A percentile compares a stretch with the other conserved stretches of the same genome.
phyloP scores from a whole-genome alignment of 1,139 yeast species.

The Pneumocystis oryctolagi region DNA sequence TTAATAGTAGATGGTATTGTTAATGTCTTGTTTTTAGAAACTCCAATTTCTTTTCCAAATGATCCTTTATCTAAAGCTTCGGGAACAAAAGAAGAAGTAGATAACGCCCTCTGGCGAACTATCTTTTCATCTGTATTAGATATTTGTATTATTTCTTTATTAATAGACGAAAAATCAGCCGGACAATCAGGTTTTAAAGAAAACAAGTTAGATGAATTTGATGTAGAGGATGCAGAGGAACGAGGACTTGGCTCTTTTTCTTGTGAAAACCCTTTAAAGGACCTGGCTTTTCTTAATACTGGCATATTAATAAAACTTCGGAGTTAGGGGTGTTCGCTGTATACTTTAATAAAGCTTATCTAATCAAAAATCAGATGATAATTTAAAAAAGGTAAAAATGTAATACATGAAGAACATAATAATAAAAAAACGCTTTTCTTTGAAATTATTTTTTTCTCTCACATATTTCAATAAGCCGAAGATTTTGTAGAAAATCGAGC shows the following conservation, averaged over 20 bases:
- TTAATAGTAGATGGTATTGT: background rate
- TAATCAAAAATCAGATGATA: background rate
- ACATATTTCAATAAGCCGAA: background rate
- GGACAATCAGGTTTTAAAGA: background rate
- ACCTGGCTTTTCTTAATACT: background rate
- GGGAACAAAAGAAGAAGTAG: background rate
- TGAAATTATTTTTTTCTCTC: background rate
- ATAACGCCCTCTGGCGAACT: background rate
- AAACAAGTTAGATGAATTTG: background rate
- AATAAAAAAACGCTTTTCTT: background rate
- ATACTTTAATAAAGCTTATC: background rate
- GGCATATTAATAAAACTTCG: background rate
- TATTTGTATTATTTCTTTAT: background rate
- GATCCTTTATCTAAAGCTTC: background rate
- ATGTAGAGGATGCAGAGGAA: background rate
- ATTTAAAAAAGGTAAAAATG: background rate
- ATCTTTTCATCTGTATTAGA: background rate
- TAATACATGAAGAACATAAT: background rate
- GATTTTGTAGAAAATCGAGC: constrained; percentile 18
- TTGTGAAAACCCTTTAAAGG: background rate
- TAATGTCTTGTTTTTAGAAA: background rate
- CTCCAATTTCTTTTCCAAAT: background rate
- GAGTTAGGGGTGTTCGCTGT: background rate
- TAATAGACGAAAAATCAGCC: background rate
- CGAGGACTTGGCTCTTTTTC: background rate